Percentiles rank a stretch among this genome's conserved stretches.
Evolutionary conservation across 2,329 filamentous ascomycete species (phyloP).

Genomic region (Xylaria sp.): DNA sequence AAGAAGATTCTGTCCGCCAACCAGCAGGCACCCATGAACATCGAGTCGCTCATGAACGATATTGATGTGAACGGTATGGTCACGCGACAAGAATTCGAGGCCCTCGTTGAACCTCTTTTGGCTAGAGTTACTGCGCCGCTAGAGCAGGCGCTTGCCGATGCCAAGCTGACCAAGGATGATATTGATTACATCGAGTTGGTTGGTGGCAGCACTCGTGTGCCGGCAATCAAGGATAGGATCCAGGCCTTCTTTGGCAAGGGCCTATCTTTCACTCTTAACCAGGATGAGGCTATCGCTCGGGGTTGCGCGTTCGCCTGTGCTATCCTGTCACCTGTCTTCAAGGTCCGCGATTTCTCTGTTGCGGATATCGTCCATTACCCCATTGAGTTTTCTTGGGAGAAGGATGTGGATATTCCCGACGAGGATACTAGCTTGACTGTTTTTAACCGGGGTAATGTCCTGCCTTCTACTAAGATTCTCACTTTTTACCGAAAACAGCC

Average conservation of each 20-base stretch:
- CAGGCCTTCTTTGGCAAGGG: constrained; percentile 89
- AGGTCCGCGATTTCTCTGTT: constrained; percentile 95
- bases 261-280: constrained; percentile 96
- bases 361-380: constrained; percentile 98
- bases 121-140: constrained; percentile 74
- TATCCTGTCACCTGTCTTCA: constrained; percentile 96
- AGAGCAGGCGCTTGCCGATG: constrained; percentile 92
- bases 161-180: constrained; percentile 87
- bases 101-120: constrained; percentile 84
- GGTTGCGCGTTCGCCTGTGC: constrained; percentile 98
- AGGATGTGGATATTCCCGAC: constrained; percentile 96
- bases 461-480: constrained; percentile 98
- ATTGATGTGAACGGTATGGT: constrained; percentile 87
- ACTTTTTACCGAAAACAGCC: constrained; percentile 99
- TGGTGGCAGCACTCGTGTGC: constrained; percentile 92
- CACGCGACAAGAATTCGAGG: constrained; percentile 93
- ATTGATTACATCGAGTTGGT: constrained; percentile 94
- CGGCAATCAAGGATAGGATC: constrained; percentile 87
- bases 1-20: constrained; percentile 99
- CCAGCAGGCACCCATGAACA: constrained; percentile 88
- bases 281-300: constrained; percentile 94
- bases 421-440: constrained; percentile 97
- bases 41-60: constrained; percentile 99
- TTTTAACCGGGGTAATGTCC: constrained; percentile 95
- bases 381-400: constrained; percentile 99